Base-by-base conservation (phyloP, 345 rosid species). In the Salix purpurea region DNA sequence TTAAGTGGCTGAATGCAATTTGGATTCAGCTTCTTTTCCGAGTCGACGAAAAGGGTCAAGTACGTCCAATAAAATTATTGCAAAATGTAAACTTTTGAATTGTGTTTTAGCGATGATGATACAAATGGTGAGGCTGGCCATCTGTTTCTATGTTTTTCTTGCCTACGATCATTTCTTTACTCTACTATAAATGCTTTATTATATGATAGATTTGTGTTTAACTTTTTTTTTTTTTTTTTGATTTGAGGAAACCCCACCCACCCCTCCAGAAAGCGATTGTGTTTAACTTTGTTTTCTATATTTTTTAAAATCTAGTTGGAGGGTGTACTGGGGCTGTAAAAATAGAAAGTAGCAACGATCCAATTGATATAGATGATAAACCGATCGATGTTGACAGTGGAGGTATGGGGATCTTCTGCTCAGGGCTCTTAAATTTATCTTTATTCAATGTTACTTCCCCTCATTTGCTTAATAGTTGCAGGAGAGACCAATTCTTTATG, bases 361-460 rank as follows among this genome's bases (percentile, higher is more conserved):
- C 74, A 42, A 58, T 73, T 67, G 8, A 58, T 61, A 32, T 73
- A 30, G 81, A 73, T 19, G 69, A 78, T 54, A 73, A 32, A 54
- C 61, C 73, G 36, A 69, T 76, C 34, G 79, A 78, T 65, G 70
- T 84, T 80, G 74, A 81, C 54, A 39, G 24, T 32, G 80, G 65
- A 65, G 73, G 79, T 83, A 71, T 46, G 67, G 58, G 56, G 7
- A 64, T 52, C 37, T 16, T 50, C 21, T 50, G 54, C 54, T 2
- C 54, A 50, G 6, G 19, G 54, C 6, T 50, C 54, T 50, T 50
- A 15, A 14, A 16, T 50, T 50, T 50, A 5, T 16, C 54, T 50
- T 15, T 50, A 50, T 50, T 50, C 54, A 50, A 50, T 50, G 6
- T 16, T 16, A 2, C 19, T 28, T 64, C 18, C 56, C 50, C 52